Conservation (phyloP, 768 basidiomycete species). For the Ramaria sp. region DNA sequence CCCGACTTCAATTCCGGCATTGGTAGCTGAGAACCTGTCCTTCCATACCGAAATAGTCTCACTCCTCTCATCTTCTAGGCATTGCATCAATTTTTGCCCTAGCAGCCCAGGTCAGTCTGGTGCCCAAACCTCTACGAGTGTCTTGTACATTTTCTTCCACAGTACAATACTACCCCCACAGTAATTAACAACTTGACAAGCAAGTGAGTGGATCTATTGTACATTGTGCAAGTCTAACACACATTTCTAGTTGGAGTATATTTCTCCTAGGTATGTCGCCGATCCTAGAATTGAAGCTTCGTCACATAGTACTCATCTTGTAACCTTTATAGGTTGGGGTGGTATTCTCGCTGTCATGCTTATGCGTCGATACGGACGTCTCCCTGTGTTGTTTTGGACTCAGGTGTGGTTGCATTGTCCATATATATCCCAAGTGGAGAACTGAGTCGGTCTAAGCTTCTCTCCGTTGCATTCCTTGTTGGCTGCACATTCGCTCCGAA, state of each 20-base stretch:
- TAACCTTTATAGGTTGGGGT: slow-evolving; percentile 37
- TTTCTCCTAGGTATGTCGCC: slow-evolving; percentile 38
- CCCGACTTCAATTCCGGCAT: slow-evolving; percentile 61
- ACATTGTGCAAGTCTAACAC: not conserved
- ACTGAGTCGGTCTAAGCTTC: slow-evolving; percentile 23
- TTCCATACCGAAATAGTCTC: not conserved
- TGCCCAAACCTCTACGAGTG: not conserved
- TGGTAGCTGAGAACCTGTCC: slow-evolving; percentile 24
- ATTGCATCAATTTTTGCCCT: slow-evolving; percentile 54
- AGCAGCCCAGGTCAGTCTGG: slow-evolving; percentile 25
- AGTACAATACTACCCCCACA: slow-evolving; percentile 39
- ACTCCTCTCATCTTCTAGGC: slow-evolving; percentile 22
- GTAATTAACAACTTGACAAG: slow-evolving; percentile 55
- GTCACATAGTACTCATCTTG: not conserved
- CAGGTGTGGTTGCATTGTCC: slow-evolving; percentile 29
- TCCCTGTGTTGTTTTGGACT: slow-evolving; percentile 64
- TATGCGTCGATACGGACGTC: slow-evolving; percentile 50
- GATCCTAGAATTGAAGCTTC: not conserved
- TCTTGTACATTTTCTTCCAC: not conserved
- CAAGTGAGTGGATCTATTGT: slow-evolving; percentile 23
- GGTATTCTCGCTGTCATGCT: slow-evolving; percentile 54
- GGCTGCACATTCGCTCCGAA: slow-evolving; percentile 49
- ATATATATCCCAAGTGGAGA: not conserved
- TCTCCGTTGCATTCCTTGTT: slow-evolving; percentile 47
- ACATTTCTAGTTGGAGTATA: slow-evolving; percentile 45